A percentile compares a stretch with the other conserved stretches of the same genome.
These are phyloP conservation scores for Vitis vinifera DNA, from an alignment of 164 flowering plant species.

Conservation along the genomic window ASM3070453v1 NC_081812.1:16538001-16538500, in stretches of 20 bases:
- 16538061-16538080: too few species aligned
- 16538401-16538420: too few species aligned
- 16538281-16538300: slow-evolving; percentile 15
- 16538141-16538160: slow-evolving; percentile 5
- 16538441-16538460: too few species aligned
- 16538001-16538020: neutral
- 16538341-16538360: too few species aligned
- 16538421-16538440: too few species aligned
- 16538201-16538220: slow-evolving; percentile 6
- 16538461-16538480: too few species aligned
- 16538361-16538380: too few species aligned
- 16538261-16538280: slow-evolving; percentile 10
- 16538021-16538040: too few species aligned
- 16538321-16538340: neutral
- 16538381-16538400: too few species aligned
- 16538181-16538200: slow-evolving; percentile 4
- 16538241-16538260: slow-evolving; percentile 10
- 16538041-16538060: too few species aligned
- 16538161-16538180: slow-evolving; percentile 4
- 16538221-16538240: neutral
- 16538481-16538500: too few species aligned
- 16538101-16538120: slow-evolving; percentile 6
- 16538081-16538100: too few species aligned
- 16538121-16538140: slow-evolving; percentile 10
- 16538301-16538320: slow-evolving; percentile 5